Conservation (phyloP, 805 yeast genomes). For the Yamadazyma endophytica region DNA sequence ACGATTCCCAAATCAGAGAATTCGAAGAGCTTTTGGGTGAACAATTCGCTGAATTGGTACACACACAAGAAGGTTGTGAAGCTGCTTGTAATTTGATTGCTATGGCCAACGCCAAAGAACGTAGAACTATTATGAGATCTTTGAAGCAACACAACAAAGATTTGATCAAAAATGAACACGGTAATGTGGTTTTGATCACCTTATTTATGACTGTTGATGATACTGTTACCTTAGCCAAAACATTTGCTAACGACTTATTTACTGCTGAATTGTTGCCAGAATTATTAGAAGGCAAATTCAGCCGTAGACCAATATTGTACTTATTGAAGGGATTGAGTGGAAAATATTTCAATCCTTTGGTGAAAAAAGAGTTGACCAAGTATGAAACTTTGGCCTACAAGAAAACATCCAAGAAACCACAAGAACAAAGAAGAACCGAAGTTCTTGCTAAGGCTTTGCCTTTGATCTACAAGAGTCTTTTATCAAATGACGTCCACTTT, state of each 20-base stretch:
- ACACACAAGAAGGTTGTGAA: conserved; percentile 90
- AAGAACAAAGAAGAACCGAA: conserved; percentile 69
- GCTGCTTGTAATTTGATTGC: conserved; percentile 83
- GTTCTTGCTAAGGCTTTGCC: conserved; percentile 64
- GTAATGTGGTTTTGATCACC: conserved; percentile 75
- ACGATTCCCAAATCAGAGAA: conserved; percentile 64
- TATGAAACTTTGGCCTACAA: conserved; percentile 55
- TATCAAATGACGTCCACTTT: conserved; percentile 34
- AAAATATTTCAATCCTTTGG: conserved; percentile 72
- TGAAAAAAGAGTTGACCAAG: conserved; percentile 53
- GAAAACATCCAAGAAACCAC: conserved; percentile 82
- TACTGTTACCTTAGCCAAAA: conserved; percentile 75
- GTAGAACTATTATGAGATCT: conserved; percentile 70
- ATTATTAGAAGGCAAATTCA: conserved; percentile 65
- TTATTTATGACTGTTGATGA: conserved; percentile 88
- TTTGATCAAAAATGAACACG: conserved; percentile 79
- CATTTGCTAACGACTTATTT: conserved; percentile 58
- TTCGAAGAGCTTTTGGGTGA: conserved; percentile 80
- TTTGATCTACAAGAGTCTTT: conserved; percentile 52
- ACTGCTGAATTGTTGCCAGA: conserved; percentile 47
- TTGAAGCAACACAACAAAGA: conserved; percentile 74
- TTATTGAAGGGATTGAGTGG: conserved; percentile 75
- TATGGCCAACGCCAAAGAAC: conserved; percentile 85
- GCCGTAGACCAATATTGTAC: conserved; percentile 86
- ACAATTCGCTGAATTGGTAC: conserved; percentile 91